Conservation (phyloP, 192 early-diverging fungal species). For the Coemansia sp. region DNA sequence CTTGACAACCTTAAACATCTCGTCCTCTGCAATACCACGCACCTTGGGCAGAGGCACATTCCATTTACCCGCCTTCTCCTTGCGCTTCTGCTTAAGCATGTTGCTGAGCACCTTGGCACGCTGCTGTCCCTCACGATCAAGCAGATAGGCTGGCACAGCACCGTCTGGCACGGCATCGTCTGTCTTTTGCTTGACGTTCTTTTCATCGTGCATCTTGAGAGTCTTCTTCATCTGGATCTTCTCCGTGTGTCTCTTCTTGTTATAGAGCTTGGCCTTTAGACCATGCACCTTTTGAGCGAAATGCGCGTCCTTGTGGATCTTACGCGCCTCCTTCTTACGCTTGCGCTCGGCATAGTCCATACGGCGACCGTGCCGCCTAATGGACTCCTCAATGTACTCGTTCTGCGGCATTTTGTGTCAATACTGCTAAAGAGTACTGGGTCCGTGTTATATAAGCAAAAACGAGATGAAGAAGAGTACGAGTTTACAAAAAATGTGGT, state of each 20-base stretch:
- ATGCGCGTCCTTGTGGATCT: slow-evolving; percentile 86
- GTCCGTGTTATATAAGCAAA: too few species aligned
- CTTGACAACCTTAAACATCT: slow-evolving; percentile 98
- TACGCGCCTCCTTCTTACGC: slow-evolving; percentile 95
- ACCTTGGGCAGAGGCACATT: slow-evolving; percentile 96
- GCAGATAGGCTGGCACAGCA: slow-evolving; percentile 93
- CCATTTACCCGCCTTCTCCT: slow-evolving; percentile 99
- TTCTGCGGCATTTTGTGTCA: slow-evolving; percentile 74
- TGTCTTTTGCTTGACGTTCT: slow-evolving; percentile 90
- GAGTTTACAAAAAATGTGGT: slow-evolving; percentile 1
- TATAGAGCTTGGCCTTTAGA: slow-evolving; percentile 96
- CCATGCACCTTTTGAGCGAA: slow-evolving; percentile 97
- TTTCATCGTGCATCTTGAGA: slow-evolving; percentile 97
- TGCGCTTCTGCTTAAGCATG: slow-evolving; percentile 99
- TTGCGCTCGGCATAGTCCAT: slow-evolving; percentile 93
- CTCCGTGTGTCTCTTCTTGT: slow-evolving; percentile 96
- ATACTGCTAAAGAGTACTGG: too few species aligned
- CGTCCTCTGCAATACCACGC: slow-evolving; percentile 97
- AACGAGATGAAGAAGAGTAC: too few species aligned
- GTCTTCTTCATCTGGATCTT: slow-evolving; percentile 99
- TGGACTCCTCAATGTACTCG: slow-evolving; percentile 99
- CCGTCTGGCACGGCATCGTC: slow-evolving; percentile 88
- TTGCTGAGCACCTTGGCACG: slow-evolving; percentile 96
- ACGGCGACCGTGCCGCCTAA: slow-evolving; percentile 95
- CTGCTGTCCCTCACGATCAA: slow-evolving; percentile 97